Percentiles rank a stretch among this genome's conserved stretches.
Evolutionary conservation across 768 basidiomycete genomes (phyloP).

Genomic region (Rhodotorula graminis): DNA sequence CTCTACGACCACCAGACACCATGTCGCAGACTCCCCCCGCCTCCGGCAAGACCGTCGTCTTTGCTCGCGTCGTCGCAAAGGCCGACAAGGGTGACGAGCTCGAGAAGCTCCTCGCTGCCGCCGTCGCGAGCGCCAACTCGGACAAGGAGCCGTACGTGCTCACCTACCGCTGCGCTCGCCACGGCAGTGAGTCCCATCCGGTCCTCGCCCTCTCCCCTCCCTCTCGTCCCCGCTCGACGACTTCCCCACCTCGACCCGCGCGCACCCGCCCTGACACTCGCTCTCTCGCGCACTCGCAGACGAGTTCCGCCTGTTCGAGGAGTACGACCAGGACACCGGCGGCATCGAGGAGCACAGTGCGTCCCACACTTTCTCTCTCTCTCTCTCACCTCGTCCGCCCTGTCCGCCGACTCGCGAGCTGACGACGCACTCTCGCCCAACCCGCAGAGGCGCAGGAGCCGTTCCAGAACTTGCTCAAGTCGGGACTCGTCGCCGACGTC

Average conservation of each 20-base stretch:
- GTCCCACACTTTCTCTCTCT: background rate
- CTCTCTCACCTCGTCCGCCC: background rate
- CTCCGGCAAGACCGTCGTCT: conserved; percentile 21
- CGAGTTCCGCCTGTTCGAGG: conserved; percentile 24
- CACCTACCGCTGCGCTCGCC: conserved; percentile 12
- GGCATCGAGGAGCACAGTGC: conserved; percentile 33
- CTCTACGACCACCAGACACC: background rate
- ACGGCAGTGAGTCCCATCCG: conserved; percentile 1
- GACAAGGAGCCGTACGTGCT: conserved; percentile 33
- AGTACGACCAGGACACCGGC: conserved; percentile 24
- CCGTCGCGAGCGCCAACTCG: conserved; percentile 2
- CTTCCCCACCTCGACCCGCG: too few relatives aligned
- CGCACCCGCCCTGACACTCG: background rate
- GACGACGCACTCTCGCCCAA: too few relatives aligned
- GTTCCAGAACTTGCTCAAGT: conserved; percentile 30
- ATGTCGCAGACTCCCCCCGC: conserved; percentile 12
- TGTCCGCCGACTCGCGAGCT: too few relatives aligned
- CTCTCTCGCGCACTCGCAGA: background rate
- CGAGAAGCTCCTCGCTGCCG: conserved; percentile 3
- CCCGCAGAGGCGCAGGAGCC: conserved; percentile 17
- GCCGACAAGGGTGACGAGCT: conserved; percentile 28
- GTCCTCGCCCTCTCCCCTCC: background rate
- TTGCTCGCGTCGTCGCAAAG: conserved; percentile 13
- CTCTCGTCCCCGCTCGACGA: background rate
- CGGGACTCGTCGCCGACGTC: conserved; percentile 13